phyloP scores from a whole-genome alignment of 2,329 filamentous ascomycete species.

The Nothopassalora personata region DNA sequence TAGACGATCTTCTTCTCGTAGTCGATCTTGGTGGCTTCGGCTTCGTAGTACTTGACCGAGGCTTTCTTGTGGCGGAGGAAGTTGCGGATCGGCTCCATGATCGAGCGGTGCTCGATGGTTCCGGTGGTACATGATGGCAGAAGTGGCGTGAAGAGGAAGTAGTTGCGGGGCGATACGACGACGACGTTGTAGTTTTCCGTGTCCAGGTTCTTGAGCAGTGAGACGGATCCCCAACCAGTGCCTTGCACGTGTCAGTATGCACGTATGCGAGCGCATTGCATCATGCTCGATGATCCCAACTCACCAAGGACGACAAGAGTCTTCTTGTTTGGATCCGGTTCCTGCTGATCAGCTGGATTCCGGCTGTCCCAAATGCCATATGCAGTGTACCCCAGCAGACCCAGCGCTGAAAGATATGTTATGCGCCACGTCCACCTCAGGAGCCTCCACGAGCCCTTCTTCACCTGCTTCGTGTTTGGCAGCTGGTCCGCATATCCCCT shows the following conservation, averaged over 20 bases:
- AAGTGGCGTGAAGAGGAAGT: constrained; percentile 98
- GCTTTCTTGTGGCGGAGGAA: constrained; percentile 94
- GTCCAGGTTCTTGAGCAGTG: constrained; percentile 95
- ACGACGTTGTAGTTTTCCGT: constrained; percentile 96
- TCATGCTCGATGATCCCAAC: constrained; percentile 8
- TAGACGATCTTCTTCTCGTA: constrained; percentile 81
- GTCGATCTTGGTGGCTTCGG: constrained; percentile 92
- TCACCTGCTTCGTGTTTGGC: constrained; percentile 29
- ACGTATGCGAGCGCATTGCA: neutral
- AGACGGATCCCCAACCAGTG: constrained; percentile 94
- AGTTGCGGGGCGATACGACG: constrained; percentile 96
- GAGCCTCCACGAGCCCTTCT: constrained; percentile 58
- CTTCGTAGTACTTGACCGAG: constrained; percentile 94
- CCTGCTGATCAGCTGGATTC: constrained; percentile 72
- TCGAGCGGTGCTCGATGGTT: constrained; percentile 96
- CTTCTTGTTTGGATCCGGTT: constrained; percentile 86
- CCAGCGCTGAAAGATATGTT: constrained; percentile 69
- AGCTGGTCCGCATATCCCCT: constrained; percentile 31
- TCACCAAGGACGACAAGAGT: constrained; percentile 90
- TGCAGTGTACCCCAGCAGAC: constrained; percentile 62
- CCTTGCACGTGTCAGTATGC: constrained; percentile 48
- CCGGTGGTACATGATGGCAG: constrained; percentile 96
- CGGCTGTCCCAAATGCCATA: constrained; percentile 80
- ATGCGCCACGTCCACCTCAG: constrained; percentile 79
- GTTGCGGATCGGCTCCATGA: constrained; percentile 98